A percentile compares a stretch with the other conserved stretches of the same genome.
Evolutionary conservation across 73 alveolate genomes (phyloP).

Genomic region (Paramecium biaurelia): DNA sequence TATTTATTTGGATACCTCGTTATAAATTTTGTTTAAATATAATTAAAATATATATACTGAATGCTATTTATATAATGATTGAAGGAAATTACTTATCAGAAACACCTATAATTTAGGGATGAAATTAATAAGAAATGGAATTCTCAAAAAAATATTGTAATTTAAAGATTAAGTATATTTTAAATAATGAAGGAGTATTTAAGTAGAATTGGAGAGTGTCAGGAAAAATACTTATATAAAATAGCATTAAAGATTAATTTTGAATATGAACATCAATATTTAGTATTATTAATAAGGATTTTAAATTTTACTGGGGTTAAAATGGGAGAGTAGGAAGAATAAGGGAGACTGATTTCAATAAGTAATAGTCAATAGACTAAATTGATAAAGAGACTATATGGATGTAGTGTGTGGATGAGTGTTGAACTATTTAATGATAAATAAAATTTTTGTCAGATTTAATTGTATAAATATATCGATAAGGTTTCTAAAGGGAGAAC

Average conservation of each 20-base stretch:
- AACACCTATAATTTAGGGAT: background rate
- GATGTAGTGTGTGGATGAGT: background rate
- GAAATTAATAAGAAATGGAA: background rate
- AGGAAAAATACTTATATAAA: background rate
- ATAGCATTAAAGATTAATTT: background rate
- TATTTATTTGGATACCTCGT: background rate
- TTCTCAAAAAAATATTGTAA: background rate
- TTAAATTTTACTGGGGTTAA: background rate
- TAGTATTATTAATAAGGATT: background rate
- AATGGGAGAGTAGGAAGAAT: background rate
- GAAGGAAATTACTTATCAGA: background rate
- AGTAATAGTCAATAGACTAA: background rate
- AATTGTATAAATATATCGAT: constrained; percentile 4
- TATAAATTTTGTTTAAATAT: background rate
- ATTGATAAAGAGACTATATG: background rate
- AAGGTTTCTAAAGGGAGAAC: background rate
- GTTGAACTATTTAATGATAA: background rate
- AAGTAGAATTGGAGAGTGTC: background rate
- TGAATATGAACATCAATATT: background rate
- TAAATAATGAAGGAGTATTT: background rate
- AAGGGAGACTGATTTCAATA: background rate
- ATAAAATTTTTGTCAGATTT: constrained; percentile 35
- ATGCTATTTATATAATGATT: background rate
- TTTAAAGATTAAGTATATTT: background rate
- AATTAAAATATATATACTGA: background rate